These are phyloP conservation scores for Boletus reticuloceps DNA, from an alignment of 768 basidiomycete genomes.

Conservation along the genomic window DNA sequence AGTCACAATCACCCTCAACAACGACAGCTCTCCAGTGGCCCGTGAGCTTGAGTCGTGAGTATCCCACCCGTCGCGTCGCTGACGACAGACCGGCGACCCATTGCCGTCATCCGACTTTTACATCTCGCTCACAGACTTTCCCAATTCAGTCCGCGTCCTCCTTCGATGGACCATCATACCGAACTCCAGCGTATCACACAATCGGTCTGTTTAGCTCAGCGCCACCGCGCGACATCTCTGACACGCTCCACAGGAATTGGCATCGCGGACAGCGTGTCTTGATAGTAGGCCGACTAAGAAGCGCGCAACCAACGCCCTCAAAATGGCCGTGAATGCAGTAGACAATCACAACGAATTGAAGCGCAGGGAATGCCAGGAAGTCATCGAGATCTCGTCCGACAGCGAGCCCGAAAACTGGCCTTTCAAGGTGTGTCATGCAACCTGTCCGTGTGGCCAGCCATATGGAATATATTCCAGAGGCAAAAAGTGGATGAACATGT, in stretches of 20 bases:
- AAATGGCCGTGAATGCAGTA: constrained; percentile 14
- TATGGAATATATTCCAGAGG: constrained; percentile 14
- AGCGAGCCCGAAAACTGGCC: constrained; percentile 25
- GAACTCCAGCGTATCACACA: constrained; percentile 26
- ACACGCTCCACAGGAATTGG: constrained; percentile 22
- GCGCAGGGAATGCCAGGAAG: constrained; percentile 19
- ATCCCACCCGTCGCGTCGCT: neutral
- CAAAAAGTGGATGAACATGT: constrained; percentile 9
- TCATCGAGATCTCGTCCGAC: constrained; percentile 30
- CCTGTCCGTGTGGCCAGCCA: neutral
- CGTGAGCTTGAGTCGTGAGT: constrained; percentile 4
- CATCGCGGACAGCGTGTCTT: constrained; percentile 9
- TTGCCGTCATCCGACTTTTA: too few species aligned
- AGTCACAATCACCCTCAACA: constrained; percentile 13
- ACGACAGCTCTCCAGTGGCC: constrained; percentile 1
- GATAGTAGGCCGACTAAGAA: constrained; percentile 18
- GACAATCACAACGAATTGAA: constrained; percentile 15
- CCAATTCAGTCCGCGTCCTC: neutral
- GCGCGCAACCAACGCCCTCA: constrained; percentile 18
- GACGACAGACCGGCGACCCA: too few species aligned
- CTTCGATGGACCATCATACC: constrained; percentile 7
- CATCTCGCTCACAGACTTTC: neutral
- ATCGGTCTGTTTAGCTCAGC: constrained; percentile 8
- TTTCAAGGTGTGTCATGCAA: constrained; percentile 17
- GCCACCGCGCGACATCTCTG: neutral